phyloP scores from a whole-genome alignment of 139 green algal species.

The Chlamydomonas incerta region DNA sequence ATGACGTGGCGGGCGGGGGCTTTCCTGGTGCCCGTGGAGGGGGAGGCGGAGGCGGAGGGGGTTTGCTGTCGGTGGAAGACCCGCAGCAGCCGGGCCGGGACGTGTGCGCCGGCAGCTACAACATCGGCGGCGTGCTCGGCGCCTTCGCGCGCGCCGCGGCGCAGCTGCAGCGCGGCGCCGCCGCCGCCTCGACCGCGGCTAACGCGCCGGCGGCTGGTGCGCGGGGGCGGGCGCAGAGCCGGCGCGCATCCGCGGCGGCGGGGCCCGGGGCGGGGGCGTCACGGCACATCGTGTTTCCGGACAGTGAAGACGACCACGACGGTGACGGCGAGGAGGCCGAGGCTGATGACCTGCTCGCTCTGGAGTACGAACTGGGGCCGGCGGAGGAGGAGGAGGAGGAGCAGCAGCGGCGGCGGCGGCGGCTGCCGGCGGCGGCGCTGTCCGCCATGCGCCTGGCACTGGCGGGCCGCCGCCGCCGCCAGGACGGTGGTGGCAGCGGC shows the following conservation, averaged over 20 bases:
- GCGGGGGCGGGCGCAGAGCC: too few species aligned
- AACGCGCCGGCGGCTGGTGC: too few species aligned
- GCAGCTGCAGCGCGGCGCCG: not conserved
- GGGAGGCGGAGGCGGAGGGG: not conserved
- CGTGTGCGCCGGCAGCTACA: not conserved
- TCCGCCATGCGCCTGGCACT: not conserved
- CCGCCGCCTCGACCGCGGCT: not conserved
- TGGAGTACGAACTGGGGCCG: not conserved
- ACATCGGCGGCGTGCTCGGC: not conserved
- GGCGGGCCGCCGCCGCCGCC: too few species aligned
- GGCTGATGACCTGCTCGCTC: not conserved
- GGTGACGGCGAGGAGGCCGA: not conserved
- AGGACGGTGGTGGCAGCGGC: not conserved
- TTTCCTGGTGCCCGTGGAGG: too few species aligned
- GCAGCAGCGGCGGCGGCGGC: not conserved
- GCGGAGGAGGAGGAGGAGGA: not conserved
- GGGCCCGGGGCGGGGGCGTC: too few species aligned
- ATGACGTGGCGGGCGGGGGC: too few species aligned
- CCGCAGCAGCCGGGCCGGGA: constrained; percentile 28
- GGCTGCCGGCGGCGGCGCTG: constrained; percentile 21
- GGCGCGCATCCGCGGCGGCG: too few species aligned
- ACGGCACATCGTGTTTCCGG: too few species aligned
- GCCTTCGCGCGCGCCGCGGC: not conserved
- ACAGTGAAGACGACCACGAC: not conserved
- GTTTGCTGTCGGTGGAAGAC: constrained; percentile 5